Evolutionary conservation across 2,329 filamentous ascomycete genomes (phyloP), one percentile per base, ranked within the genome.

Genomic region (Graphilbum ipis-grandicollis): DNA sequence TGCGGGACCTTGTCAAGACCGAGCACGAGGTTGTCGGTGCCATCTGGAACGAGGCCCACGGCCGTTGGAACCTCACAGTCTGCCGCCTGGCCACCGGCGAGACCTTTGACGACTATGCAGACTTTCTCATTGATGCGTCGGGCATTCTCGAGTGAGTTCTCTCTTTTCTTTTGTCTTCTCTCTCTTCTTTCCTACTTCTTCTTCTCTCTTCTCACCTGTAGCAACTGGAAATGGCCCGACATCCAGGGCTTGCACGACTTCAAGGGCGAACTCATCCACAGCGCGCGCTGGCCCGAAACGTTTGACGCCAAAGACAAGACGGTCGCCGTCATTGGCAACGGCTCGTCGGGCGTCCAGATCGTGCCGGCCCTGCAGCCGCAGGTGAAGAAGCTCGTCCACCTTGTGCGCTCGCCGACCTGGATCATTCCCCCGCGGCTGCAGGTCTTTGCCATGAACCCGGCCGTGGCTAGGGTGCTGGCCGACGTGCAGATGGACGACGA

Each of bases 251-350:
- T 68, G 3, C 45, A 62, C 2, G 46, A 49, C 10, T 73, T 66
- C 45, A 46, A 58, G 31, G 68, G 68, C 9, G 48, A 58, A 1
- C 43, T 68, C 7, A 52, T 72, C 23, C 68, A 74, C 46, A 70
- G 62, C 4, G 67, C 68, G 2, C 53, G 53, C 14, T 74, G 68
- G 67, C 63, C 65, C 1, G 52, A 62, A 22, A 49, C 56, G 15
- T 63, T 68, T 30, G 59, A 68, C 35, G 57, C 59, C 39, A 47
- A 54, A n/a, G 59, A 56, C 40, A 72, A 71, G 47, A 58, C 53
- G 0, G 60, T 72, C 8, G 66, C 61, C 3, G 55, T 74, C n/a
- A 68, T 74, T 35, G 68, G 68, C 9, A 71, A 67, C 36, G 67
- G 67, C 7, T 58, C 66, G 15, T 67, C 65, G 1, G 68, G 65